Evolutionary conservation across 2,329 filamentous ascomycete genomes (phyloP).

Genomic region (Cladophialophora bantiana): DNA sequence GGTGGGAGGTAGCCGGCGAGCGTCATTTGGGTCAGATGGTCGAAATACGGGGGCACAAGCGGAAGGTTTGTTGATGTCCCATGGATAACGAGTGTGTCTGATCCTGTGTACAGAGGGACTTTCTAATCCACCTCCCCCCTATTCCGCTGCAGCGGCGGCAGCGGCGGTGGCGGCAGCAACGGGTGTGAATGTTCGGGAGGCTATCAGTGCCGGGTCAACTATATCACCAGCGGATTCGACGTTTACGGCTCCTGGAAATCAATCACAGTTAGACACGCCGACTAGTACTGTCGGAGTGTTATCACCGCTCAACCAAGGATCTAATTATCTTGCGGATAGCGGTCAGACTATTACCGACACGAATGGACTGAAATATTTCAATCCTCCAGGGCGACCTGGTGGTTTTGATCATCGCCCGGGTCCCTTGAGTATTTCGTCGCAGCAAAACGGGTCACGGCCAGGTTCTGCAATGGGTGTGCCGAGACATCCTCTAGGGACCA

Average conservation of each 20-base stretch:
- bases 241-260: slow-evolving; percentile 23
- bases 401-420: slow-evolving; percentile 19
- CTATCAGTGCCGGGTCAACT: slow-evolving; percentile 30
- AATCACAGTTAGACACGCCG: slow-evolving; percentile 29
- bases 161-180: slow-evolving; percentile 19
- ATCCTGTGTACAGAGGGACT: slow-evolving; percentile 36
- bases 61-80: slow-evolving; percentile 30
- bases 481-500: slow-evolving; percentile 14
- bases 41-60: slow-evolving; percentile 19
- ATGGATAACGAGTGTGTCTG: slow-evolving; percentile 15
- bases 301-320: slow-evolving; percentile 24
- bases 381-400: slow-evolving; percentile 1
- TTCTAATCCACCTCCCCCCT: slow-evolving; percentile 37
- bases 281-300: slow-evolving; percentile 32
- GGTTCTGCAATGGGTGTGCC: slow-evolving; percentile 17
- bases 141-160: slow-evolving; percentile 31
- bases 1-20: slow-evolving; percentile 48
- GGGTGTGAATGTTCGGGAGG: slow-evolving; percentile 16
- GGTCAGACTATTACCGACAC: slow-evolving; percentile 5
- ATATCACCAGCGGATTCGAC: slow-evolving; percentile 34
- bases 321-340: slow-evolving; percentile 13
- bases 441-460: slow-evolving; percentile 19
- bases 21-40: slow-evolving; percentile 26
- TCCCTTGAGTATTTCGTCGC: slow-evolving; percentile 18
- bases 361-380: slow-evolving; percentile 13